Evolutionary conservation across 2,329 filamentous ascomycete species (phyloP).

Genomic region (Aureobasidium sp.): DNA sequence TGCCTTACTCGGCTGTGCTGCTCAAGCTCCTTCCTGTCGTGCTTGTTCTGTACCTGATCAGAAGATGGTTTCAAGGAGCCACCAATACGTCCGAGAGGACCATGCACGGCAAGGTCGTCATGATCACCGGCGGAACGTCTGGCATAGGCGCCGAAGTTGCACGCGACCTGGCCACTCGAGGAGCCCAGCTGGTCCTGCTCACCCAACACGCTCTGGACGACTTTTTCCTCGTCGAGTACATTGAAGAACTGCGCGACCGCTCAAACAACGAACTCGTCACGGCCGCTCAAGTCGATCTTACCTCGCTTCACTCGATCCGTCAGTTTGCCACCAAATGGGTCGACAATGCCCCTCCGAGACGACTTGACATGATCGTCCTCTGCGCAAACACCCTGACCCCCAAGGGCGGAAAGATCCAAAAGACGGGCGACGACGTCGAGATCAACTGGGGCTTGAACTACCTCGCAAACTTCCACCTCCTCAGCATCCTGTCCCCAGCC

Average conservation of each 20-base stretch:
- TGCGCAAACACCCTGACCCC: constrained; percentile 74
- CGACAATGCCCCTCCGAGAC: constrained; percentile 80
- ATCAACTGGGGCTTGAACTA: constrained; percentile 93
- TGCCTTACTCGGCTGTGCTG: constrained; percentile 29
- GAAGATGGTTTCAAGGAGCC: constrained; percentile 70
- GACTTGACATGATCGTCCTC: constrained; percentile 84
- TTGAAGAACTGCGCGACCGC: constrained; percentile 71
- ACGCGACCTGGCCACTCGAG: constrained; percentile 65
- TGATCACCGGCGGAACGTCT: constrained; percentile 90
- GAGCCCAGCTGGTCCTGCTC: constrained; percentile 84
- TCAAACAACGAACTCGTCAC: constrained; percentile 85
- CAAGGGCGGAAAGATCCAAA: constrained; percentile 46
- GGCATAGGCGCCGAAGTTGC: constrained; percentile 78
- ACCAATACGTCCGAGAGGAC: constrained; percentile 66
- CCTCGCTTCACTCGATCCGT: constrained; percentile 81
- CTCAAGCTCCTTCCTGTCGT: constrained; percentile 47
- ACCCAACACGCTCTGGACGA: constrained; percentile 75
- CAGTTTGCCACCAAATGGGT: constrained; percentile 97
- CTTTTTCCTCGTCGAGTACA: constrained; percentile 83
- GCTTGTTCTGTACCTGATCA: constrained; percentile 49
- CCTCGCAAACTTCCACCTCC: constrained; percentile 87
- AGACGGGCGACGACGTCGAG: constrained; percentile 74
- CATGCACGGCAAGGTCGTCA: constrained; percentile 88
- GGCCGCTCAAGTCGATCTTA: constrained; percentile 86
- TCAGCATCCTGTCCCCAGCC: constrained; percentile 84